phyloP scores from a whole-genome alignment of 179 eudicot genomes.

The Corrigiola litoralis region DNA sequence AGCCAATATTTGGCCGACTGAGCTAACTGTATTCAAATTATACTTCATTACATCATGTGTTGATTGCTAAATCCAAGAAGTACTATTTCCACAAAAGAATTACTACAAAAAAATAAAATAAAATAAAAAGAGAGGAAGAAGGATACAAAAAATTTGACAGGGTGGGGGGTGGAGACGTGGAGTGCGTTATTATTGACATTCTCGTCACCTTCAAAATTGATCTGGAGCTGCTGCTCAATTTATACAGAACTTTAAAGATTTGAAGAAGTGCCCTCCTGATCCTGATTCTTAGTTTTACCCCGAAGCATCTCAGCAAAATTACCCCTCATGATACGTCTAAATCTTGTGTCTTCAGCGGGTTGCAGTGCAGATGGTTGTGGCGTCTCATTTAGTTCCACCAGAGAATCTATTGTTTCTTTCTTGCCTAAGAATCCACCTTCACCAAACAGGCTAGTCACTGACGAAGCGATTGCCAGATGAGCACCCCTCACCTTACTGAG shows the following conservation, averaged over 20 bases:
- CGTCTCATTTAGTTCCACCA: slow-evolving; percentile 34
- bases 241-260: slow-evolving; percentile 26
- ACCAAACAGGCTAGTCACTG: slow-evolving; percentile 72
- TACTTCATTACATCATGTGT: too few species aligned
- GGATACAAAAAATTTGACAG: too few species aligned
- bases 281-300: slow-evolving; percentile 49
- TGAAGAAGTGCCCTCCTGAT: slow-evolving; percentile 45
- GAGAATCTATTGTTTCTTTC: slow-evolving; percentile 51
- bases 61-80: too few species aligned
- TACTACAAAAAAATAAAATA: neutral
- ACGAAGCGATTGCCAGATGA: slow-evolving; percentile 82
- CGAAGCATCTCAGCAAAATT: slow-evolving; percentile 83
- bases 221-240: neutral
- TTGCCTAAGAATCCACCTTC: slow-evolving; percentile 84
- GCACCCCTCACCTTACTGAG: slow-evolving; percentile 94
- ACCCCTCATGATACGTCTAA: slow-evolving; percentile 88
- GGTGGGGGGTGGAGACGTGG: too few species aligned
- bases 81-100: too few species aligned
- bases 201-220: neutral
- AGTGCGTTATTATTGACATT: neutral
- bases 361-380: slow-evolving; percentile 39
- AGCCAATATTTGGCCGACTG: too few species aligned
- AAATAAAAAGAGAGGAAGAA: neutral
- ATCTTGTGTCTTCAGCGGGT: slow-evolving; percentile 71
- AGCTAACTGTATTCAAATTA: too few species aligned